phyloP scores from a whole-genome alignment of 2,329 filamentous ascomycete genomes.

The Eutypa lata region DNA sequence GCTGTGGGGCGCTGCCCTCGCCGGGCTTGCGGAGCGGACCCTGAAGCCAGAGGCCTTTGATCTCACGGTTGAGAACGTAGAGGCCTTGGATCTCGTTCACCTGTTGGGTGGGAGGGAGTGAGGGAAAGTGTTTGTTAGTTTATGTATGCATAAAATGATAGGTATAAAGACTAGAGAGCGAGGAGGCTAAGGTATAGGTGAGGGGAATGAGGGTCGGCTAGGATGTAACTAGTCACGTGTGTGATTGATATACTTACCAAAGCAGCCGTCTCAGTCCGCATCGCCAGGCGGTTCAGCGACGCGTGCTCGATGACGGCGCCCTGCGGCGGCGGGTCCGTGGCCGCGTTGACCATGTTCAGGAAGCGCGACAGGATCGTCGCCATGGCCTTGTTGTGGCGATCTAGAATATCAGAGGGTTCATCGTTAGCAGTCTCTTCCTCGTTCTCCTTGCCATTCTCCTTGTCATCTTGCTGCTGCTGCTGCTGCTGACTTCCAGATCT shows the following conservation, averaged over 20 bases:
- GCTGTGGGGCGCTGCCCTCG: slow-evolving; percentile 36
- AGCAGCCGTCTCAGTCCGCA: slow-evolving; percentile 35
- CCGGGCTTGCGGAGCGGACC: slow-evolving; percentile 43
- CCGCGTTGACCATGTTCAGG: slow-evolving; percentile 38
- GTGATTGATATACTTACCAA: slow-evolving; percentile 29
- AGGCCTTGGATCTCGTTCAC: slow-evolving; percentile 42
- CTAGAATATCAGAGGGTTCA: slow-evolving; percentile 27
- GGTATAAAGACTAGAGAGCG: too few relatives aligned
- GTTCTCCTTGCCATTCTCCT: background rate
- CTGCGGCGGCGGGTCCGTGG: slow-evolving; percentile 32
- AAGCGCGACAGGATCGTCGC: slow-evolving; percentile 44
- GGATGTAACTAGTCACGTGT: too few relatives aligned
- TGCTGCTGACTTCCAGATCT: too few relatives aligned
- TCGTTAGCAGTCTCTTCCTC: slow-evolving; percentile 5
- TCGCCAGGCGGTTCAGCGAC: slow-evolving; percentile 36
- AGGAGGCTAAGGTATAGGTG: too few relatives aligned
- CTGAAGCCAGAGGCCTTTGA: slow-evolving; percentile 49
- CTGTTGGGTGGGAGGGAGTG: slow-evolving; percentile 17
- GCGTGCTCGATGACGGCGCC: slow-evolving; percentile 34
- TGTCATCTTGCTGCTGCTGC: background rate
- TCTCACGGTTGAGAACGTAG: slow-evolving; percentile 42
- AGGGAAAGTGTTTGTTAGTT: background rate
- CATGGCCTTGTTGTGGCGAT: slow-evolving; percentile 42
- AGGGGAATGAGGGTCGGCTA: too few relatives aligned
- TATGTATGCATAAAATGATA: too few relatives aligned